Evolutionary conservation across 2,329 filamentous ascomycete genomes (phyloP).

Genomic region (Ophiostoma tasmaniense): DNA sequence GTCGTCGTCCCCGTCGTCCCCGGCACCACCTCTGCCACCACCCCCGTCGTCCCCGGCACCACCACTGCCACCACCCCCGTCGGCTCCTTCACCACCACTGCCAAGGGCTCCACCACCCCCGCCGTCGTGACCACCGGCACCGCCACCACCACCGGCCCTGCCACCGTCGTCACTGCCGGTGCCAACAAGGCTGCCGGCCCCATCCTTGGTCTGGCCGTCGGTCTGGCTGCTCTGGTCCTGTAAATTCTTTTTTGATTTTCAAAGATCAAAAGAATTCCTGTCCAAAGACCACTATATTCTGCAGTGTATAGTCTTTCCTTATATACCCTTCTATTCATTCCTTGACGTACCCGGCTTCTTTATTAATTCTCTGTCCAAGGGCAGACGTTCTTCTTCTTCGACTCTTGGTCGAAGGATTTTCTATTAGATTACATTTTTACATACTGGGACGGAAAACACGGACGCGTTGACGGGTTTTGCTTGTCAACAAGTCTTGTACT

Average conservation of each 20-base stretch:
- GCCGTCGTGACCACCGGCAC: not conserved
- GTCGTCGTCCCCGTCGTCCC: not conserved
- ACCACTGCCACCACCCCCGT: constrained; percentile 7
- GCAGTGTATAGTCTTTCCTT: not conserved
- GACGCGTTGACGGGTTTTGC: not conserved
- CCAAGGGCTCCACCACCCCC: not conserved
- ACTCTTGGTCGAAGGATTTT: not conserved
- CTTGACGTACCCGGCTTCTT: constrained; percentile 9
- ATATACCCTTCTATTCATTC: constrained; percentile 17
- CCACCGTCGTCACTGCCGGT: constrained; percentile 12
- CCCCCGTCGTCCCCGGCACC: not conserved
- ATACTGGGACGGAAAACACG: not conserved
- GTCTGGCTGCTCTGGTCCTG: constrained; percentile 19
- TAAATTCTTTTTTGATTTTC: constrained; percentile 9
- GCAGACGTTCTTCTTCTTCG: not conserved
- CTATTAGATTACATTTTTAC: not conserved
- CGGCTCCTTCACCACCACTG: not conserved
- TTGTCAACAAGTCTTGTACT: not conserved
- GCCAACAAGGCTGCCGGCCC: constrained; percentile 17
- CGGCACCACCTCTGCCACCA: constrained; percentile 7
- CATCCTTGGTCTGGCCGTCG: constrained; percentile 19
- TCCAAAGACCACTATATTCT: not conserved
- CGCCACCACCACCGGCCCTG: not conserved
- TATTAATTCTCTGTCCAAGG: not conserved
- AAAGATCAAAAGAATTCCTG: not conserved